Evolutionary conservation across 257 asterid species (phyloP).

Genomic region (Solanum verrucosum): DNA sequence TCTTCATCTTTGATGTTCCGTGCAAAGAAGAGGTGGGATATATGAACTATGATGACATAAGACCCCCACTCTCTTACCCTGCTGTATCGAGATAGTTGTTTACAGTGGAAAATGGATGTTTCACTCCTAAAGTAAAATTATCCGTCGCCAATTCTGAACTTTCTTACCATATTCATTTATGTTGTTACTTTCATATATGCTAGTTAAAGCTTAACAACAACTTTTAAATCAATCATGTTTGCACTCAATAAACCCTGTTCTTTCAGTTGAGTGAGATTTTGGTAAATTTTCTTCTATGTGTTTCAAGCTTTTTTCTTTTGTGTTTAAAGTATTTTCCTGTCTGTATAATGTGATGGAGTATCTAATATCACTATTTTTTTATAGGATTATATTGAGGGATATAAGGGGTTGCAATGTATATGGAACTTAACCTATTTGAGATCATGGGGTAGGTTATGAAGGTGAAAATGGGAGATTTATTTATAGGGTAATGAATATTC

Average conservation of each 20-base stretch:
- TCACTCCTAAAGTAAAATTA: neutral
- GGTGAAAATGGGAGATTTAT: neutral
- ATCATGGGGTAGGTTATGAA: neutral
- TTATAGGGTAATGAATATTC: neutral
- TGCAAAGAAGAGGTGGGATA: slow-evolving; percentile 91
- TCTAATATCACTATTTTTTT: no score
- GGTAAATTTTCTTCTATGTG: neutral
- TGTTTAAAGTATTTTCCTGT: neutral
- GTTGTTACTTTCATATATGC: neutral
- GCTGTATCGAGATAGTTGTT: neutral
- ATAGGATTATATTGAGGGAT: no score
- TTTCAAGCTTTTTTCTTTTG: neutral
- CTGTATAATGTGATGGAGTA: neutral
- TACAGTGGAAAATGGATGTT: neutral
- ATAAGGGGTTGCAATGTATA: no score
- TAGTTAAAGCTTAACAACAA: neutral
- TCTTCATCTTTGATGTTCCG: slow-evolving; percentile 78
- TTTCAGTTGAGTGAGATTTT: neutral
- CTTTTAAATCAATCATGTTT: neutral
- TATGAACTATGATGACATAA: slow-evolving; percentile 14
- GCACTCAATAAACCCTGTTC: neutral
- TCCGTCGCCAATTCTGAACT: neutral
- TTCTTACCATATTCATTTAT: neutral
- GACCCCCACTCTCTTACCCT: neutral
- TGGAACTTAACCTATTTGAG: neutral